phyloP scores from a whole-genome alignment of 108 stramenopile genomes.

The Chaetoceros tenuissimus region DNA sequence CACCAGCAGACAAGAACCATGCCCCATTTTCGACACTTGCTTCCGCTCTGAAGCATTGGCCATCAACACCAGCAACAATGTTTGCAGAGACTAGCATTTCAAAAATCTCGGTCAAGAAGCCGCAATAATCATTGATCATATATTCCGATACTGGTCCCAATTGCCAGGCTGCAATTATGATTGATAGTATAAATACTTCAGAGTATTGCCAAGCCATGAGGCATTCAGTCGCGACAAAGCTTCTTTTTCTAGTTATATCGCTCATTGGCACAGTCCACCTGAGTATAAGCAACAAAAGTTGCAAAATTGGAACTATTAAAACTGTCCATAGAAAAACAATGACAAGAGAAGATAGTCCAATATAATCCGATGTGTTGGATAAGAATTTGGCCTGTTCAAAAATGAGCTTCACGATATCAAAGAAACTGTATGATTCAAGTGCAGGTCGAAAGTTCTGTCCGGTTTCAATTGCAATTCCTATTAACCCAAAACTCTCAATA shows the following conservation, averaged over 20 bases:
- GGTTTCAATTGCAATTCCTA: conserved; percentile 66
- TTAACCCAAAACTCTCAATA: conserved; percentile 55
- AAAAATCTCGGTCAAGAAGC: conserved; percentile 38
- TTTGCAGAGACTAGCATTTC: conserved; percentile 47
- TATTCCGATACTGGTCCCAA: conserved; percentile 16
- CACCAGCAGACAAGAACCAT: conserved; percentile 45
- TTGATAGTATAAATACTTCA: conserved; percentile 66
- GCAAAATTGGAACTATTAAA: conserved; percentile 60
- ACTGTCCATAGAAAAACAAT: conserved; percentile 49
- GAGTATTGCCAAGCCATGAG: conserved; percentile 77
- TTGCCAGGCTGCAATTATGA: conserved; percentile 58
- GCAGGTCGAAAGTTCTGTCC: conserved; percentile 61
- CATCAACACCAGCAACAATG: conserved; percentile 50
- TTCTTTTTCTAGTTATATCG: not conserved
- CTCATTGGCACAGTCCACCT: conserved; percentile 53
- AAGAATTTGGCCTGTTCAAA: conserved; percentile 65
- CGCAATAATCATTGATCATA: conserved; percentile 70
- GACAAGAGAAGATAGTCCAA: conserved; percentile 61
- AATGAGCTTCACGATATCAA: conserved; percentile 42
- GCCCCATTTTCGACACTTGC: conserved; percentile 48
- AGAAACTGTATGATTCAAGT: conserved; percentile 39
- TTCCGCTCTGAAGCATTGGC: conserved; percentile 65
- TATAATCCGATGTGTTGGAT: conserved; percentile 26
- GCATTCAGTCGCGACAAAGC: conserved; percentile 30
- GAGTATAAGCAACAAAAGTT: conserved; percentile 25